Percentiles rank a stretch among this genome's conserved stretches.
These are phyloP conservation scores for Penicillium samsonianum DNA, from an alignment of 495 filamentous ascomycete genomes.

Conservation along the genomic window DNA sequence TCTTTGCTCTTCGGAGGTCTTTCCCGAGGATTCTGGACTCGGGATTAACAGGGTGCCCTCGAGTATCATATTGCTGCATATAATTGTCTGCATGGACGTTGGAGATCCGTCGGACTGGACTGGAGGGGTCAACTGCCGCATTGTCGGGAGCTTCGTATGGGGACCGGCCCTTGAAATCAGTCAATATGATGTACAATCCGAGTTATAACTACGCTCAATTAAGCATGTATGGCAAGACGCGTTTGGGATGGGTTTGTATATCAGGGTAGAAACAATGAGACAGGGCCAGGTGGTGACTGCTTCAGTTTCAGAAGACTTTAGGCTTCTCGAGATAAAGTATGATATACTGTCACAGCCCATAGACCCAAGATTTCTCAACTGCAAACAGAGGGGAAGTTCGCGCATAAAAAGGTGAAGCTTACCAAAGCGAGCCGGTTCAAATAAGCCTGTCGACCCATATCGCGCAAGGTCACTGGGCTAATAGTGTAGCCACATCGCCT, in stretches of 20 bases:
- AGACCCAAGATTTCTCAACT: not conserved
- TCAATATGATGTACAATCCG: conserved; percentile 22
- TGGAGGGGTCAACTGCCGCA: conserved; percentile 20
- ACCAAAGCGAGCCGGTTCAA: conserved; percentile 56
- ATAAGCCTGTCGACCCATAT: conserved; percentile 54
- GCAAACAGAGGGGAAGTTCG: conserved; percentile 2
- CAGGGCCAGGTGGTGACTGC: not conserved
- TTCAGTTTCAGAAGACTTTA: not conserved
- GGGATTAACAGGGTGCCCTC: conserved; percentile 66
- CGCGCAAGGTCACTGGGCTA: conserved; percentile 5
- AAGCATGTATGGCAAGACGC: not conserved
- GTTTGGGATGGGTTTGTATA: conserved; percentile 3
- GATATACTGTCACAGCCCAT: not conserved
- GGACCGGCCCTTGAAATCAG: conserved; percentile 61
- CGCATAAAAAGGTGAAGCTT: conserved; percentile 31
- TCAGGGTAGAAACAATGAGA: not conserved
- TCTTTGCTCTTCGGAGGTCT: conserved; percentile 53
- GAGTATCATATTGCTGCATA: conserved; percentile 68
- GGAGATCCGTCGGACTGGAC: conserved; percentile 33
- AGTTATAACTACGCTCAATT: not conserved
- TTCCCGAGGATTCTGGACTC: conserved; percentile 48
- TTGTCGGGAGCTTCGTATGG: conserved; percentile 64
- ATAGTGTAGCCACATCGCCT: conserved; percentile 9
- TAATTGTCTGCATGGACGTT: conserved; percentile 47
- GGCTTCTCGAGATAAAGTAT: not conserved